Conservation (phyloP, 2,329 filamentous ascomycete species). For the Pseudogymnoascus sp. region DNA sequence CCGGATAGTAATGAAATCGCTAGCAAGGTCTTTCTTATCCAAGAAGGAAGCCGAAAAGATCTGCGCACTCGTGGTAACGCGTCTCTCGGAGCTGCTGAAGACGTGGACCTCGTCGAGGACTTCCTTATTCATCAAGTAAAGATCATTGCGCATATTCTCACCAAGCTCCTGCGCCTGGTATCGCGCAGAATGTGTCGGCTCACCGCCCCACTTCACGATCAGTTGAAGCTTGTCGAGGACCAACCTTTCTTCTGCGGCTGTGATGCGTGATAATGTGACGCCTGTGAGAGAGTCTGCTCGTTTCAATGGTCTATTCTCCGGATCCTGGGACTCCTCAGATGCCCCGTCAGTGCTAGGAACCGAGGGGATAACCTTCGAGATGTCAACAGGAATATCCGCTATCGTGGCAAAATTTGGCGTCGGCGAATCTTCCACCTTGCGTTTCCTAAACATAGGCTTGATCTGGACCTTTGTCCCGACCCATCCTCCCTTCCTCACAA, state of each 20-base stretch:
- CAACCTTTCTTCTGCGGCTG: constrained; percentile 84
- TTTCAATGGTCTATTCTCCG: constrained; percentile 41
- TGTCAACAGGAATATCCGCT: not conserved
- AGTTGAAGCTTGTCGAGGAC: constrained; percentile 93
- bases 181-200: constrained; percentile 92
- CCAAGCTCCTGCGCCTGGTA: constrained; percentile 95
- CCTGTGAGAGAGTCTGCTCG: constrained; percentile 81
- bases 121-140: constrained; percentile 85
- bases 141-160: constrained; percentile 90
- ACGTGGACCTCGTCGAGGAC: constrained; percentile 88
- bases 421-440: constrained; percentile 54
- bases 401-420: constrained; percentile 10
- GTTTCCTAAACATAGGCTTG: constrained; percentile 96
- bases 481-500: constrained; percentile 89
- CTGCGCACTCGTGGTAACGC: constrained; percentile 91
- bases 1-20: constrained; percentile 80
- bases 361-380: not conserved
- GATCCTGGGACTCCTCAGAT: constrained; percentile 16
- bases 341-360: not conserved
- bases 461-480: constrained; percentile 97
- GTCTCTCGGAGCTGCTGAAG: constrained; percentile 89
- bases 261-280: constrained; percentile 86
- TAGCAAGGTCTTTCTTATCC: constrained; percentile 72
- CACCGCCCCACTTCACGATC: constrained; percentile 98
- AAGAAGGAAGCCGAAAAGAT: constrained; percentile 91